phyloP scores from a whole-genome alignment of 139 green algal genomes.

The Chlamydomonas incerta region DNA sequence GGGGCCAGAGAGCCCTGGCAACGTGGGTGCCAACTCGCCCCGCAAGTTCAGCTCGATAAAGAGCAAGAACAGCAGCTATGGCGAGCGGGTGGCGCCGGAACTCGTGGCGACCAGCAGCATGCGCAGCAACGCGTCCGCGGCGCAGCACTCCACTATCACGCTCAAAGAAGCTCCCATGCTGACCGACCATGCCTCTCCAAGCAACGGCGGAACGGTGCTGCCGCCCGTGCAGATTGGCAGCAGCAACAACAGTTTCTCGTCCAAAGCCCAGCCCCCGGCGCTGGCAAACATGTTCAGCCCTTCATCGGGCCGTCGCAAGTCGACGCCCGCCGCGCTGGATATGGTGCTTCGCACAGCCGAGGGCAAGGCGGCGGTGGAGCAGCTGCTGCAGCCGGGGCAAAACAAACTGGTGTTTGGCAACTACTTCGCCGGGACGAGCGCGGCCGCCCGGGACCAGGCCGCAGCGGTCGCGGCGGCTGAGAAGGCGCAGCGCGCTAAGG shows the following conservation, averaged over 20 bases:
- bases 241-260: constrained; percentile 26
- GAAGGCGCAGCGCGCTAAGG: constrained; percentile 22
- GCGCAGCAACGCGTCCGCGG: constrained; percentile 27
- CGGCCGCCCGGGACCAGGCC: constrained; percentile 8
- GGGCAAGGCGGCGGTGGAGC: constrained; percentile 51
- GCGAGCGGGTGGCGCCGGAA: not conserved
- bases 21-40: not conserved
- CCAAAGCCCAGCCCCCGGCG: not conserved
- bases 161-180: constrained; percentile 28
- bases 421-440: constrained; percentile 54
- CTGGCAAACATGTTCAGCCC: constrained; percentile 1
- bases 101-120: constrained; percentile 26
- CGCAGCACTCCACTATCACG: not conserved
- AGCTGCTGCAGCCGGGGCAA: constrained; percentile 53
- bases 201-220: not conserved
- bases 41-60: constrained; percentile 27
- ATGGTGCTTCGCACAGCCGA: constrained; percentile 53
- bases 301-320: constrained; percentile 47
- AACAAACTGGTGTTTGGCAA: constrained; percentile 62
- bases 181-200: not conserved
- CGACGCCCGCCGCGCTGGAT: constrained; percentile 56
- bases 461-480: constrained; percentile 21
- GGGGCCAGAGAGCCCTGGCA: not conserved
- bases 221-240: constrained; percentile 35
- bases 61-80: constrained; percentile 41